Conservation (phyloP, 202 grass and related monocot genomes). For the Zoysia matrella region DNA sequence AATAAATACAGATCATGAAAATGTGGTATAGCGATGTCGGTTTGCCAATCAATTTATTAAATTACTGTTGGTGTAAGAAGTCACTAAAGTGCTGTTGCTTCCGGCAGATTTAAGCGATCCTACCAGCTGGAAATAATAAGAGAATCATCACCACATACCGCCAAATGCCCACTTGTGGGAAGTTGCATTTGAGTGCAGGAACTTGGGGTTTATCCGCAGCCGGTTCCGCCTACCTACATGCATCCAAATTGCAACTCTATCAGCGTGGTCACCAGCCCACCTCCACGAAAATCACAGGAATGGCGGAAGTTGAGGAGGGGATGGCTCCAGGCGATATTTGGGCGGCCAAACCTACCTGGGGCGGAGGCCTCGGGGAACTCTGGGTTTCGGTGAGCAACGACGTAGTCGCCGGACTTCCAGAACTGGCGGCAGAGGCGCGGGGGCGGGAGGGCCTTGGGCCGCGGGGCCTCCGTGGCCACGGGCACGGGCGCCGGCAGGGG, state of each 20-base stretch:
- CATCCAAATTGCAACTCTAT: slow-evolving; percentile 33
- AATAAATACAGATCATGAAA: neutral
- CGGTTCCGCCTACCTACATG: slow-evolving; percentile 73
- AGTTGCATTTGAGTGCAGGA: slow-evolving; percentile 98
- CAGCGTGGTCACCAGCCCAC: slow-evolving; percentile 12
- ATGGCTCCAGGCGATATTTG: slow-evolving; percentile 8
- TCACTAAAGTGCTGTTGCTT: neutral
- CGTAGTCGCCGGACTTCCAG: slow-evolving; percentile 97
- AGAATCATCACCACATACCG: slow-evolving; percentile 50
- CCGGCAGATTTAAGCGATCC: slow-evolving; percentile 7
- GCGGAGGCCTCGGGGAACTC: slow-evolving; percentile 23
- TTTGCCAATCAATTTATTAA: neutral
- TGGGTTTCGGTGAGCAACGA: slow-evolving; percentile 49
- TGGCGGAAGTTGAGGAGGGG: neutral
- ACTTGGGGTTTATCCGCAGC: slow-evolving; percentile 86
- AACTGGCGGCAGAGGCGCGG: slow-evolving; percentile 77
- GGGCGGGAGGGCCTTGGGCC: slow-evolving; percentile 41
- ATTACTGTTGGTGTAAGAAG: neutral
- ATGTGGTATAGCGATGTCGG: neutral
- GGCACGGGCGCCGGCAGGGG: slow-evolving; percentile 47
- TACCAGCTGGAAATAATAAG: neutral
- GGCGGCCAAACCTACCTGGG: slow-evolving; percentile 43
- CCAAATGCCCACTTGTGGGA: slow-evolving; percentile 99
- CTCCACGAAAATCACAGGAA: slow-evolving; percentile 22
- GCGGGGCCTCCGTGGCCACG: slow-evolving; percentile 19